These are phyloP conservation scores for Halenospora varia DNA, from an alignment of 495 filamentous ascomycete species.

Conservation along the genomic window DNA sequence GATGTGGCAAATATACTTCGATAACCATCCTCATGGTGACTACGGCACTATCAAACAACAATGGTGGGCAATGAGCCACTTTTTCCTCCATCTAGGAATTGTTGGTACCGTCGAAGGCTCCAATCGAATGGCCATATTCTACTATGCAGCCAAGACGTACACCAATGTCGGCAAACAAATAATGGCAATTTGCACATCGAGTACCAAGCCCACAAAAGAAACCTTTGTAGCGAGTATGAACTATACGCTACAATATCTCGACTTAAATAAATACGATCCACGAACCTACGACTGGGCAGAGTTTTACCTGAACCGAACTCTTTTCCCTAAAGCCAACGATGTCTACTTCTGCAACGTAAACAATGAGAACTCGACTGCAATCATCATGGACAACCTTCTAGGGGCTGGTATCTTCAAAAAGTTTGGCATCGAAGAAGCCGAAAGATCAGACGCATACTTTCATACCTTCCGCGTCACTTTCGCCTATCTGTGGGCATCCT, in stretches of 20 bases:
- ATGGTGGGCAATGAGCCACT: constrained; percentile 61
- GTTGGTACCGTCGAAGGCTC: constrained; percentile 57
- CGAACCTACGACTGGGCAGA: constrained; percentile 1
- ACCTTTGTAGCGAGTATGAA: not conserved
- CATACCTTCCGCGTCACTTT: not conserved
- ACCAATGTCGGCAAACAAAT: not conserved
- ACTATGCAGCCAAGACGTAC: not conserved
- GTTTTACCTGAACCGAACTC: not conserved
- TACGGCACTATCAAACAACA: constrained; percentile 48
- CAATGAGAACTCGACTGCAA: not conserved
- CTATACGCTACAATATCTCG: not conserved
- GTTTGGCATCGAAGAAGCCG: constrained; percentile 1
- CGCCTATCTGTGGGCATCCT: constrained; percentile 1
- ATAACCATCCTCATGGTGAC: constrained; percentile 44
- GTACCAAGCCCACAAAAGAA: not conserved
- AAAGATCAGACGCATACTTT: not conserved
- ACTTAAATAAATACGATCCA: constrained; percentile 2
- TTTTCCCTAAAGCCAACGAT: not conserved
- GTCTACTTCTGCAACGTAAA: not conserved
- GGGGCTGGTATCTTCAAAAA: not conserved
- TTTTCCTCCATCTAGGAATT: constrained; percentile 60
- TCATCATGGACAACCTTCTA: not conserved
- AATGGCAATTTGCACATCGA: not conserved
- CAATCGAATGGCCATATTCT: constrained; percentile 4
- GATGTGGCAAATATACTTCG: constrained; percentile 64